phyloP scores from a whole-genome alignment of 805 yeast genomes.

The Metschnikowia noctiluminum region DNA sequence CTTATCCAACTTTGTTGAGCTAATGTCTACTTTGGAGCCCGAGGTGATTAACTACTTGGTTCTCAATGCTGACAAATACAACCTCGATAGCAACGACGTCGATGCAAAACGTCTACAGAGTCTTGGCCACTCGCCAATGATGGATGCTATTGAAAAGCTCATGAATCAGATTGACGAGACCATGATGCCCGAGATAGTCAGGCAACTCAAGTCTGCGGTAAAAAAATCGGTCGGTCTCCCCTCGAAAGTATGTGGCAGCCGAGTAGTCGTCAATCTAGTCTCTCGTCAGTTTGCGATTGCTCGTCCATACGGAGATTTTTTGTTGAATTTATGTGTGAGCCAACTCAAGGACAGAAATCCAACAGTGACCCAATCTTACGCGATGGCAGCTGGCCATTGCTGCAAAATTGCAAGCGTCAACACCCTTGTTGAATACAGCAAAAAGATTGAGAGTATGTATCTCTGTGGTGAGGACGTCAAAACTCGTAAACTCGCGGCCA shows the following conservation, averaged over 20 bases:
- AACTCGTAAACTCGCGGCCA: constrained; percentile 50
- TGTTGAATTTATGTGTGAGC: constrained; percentile 53
- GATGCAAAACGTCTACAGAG: constrained; percentile 75
- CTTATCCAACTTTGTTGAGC: constrained; percentile 60
- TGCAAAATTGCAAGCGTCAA: constrained; percentile 59
- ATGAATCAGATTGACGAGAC: constrained; percentile 53
- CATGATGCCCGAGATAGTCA: constrained; percentile 47
- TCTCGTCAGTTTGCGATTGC: constrained; percentile 47
- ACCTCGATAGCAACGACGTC: constrained; percentile 63
- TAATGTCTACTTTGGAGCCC: constrained; percentile 89
- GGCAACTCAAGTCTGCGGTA: constrained; percentile 51
- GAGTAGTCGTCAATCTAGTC: constrained; percentile 63
- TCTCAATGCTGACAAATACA: constrained; percentile 84
- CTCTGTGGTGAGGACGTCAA: constrained; percentile 50
- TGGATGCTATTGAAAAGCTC: constrained; percentile 77
- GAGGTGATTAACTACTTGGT: constrained; percentile 83
- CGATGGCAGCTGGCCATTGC: constrained; percentile 75
- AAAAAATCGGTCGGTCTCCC: constrained; percentile 82
- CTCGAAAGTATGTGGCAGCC: constrained; percentile 81
- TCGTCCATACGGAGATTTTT: constrained; percentile 54
- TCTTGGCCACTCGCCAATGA: constrained; percentile 79
- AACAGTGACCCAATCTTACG: constrained; percentile 70
- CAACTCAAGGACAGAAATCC: constrained; percentile 71
- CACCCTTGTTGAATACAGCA: constrained; percentile 51
- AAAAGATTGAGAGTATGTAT: constrained; percentile 49